A percentile compares a stretch with the other conserved stretches of the same genome.
These are phyloP conservation scores for Trichoderma sp. DNA, from an alignment of 2,329 filamentous ascomycete species.

Conservation along the genomic window DNA sequence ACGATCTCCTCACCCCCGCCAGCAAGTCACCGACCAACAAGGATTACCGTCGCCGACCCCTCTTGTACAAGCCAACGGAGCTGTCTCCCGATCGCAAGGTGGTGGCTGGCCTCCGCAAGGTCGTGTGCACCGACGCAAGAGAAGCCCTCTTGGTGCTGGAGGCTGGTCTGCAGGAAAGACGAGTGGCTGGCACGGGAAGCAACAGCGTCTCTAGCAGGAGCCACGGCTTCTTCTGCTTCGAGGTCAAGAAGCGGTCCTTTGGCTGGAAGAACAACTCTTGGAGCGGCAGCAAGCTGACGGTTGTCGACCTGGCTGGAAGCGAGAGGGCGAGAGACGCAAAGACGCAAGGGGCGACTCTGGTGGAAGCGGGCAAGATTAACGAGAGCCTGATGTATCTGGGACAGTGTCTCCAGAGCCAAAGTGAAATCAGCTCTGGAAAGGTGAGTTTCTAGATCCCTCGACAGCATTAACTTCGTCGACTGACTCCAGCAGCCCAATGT, in stretches of 20 bases:
- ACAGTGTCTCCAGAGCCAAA: constrained; percentile 95
- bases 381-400: constrained; percentile 98
- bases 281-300: constrained; percentile 77
- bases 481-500: constrained; percentile 60
- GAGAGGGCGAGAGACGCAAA: constrained; percentile 92
- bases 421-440: constrained; percentile 73
- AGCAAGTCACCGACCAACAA: constrained; percentile 64
- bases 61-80: constrained; percentile 93
- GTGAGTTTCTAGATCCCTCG: constrained; percentile 46
- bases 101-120: constrained; percentile 86
- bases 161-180: constrained; percentile 81
- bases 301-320: constrained; percentile 91
- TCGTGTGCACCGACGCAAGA: constrained; percentile 78
- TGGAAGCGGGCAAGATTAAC: constrained; percentile 97
- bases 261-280: constrained; percentile 59
- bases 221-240: constrained; percentile 94
- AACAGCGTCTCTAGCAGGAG: constrained; percentile 92
- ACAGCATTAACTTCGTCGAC: neutral
- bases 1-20: constrained; percentile 78
- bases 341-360: constrained; percentile 87
- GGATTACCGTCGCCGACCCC: constrained; percentile 71
- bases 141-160: constrained; percentile 91
- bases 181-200: constrained; percentile 86
- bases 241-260: constrained; percentile 77
- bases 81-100: constrained; percentile 88